Evolutionary conservation across 2,329 filamentous ascomycete genomes (phyloP).

Genomic region (Epichloe typhina): DNA sequence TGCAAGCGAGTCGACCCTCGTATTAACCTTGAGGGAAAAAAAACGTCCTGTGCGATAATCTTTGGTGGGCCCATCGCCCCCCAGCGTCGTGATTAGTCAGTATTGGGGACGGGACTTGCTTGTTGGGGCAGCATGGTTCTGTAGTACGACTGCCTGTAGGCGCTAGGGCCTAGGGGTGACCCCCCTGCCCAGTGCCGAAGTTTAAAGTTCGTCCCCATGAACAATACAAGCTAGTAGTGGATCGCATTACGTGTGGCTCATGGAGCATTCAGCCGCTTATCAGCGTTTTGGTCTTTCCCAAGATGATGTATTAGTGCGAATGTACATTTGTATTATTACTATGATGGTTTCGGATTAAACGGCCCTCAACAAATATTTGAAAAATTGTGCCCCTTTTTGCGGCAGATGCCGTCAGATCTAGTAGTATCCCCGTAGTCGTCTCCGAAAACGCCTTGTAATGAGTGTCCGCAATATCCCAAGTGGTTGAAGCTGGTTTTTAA

Average conservation of each 20-base stretch:
- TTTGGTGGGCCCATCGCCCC: neutral
- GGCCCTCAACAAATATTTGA: neutral
- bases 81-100: slow-evolving; percentile 5
- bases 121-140: no score
- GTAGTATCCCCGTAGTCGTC: neutral
- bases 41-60: neutral
- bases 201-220: no score
- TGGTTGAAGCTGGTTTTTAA: neutral
- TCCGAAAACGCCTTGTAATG: neutral
- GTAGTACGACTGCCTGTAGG: no score
- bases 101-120: no score
- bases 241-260: no score
- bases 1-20: neutral
- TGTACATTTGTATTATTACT: neutral
- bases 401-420: neutral
- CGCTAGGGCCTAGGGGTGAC: neutral
- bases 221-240: no score
- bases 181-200: no score
- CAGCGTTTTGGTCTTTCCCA: no score
- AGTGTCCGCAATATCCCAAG: neutral
- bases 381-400: no score
- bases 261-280: no score
- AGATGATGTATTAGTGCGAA: neutral
- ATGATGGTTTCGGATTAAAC: neutral
- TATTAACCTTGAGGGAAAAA: neutral